Conservation (phyloP, 2,329 filamentous ascomycete species). For the Claviceps sorghi region DNA sequence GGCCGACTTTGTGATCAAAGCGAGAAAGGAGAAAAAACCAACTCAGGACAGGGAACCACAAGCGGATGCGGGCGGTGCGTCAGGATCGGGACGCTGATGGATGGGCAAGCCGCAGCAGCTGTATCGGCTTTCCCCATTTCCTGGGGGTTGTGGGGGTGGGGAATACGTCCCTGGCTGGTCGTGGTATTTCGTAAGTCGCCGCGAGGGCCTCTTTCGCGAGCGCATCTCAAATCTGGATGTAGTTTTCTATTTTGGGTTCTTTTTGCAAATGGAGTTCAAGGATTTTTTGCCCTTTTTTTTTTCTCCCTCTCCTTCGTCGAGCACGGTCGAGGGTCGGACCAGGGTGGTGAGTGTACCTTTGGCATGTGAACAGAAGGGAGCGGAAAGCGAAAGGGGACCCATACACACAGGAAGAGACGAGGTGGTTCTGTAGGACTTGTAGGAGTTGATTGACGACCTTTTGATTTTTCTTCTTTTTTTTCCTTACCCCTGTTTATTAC, state of each 20-base stretch:
- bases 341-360: constrained; percentile 6
- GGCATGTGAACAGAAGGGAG: constrained; percentile 10
- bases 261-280: constrained; percentile 24
- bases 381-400: not conserved
- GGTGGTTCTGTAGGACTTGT: constrained; percentile 8
- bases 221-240: constrained; percentile 22
- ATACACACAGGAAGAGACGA: not conserved
- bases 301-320: not conserved
- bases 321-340: constrained; percentile 4
- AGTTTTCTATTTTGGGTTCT: constrained; percentile 22
- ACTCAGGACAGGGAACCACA: constrained; percentile 42
- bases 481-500: not conserved
- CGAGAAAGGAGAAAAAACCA: constrained; percentile 66
- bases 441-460: constrained; percentile 11
- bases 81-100: constrained; percentile 16
- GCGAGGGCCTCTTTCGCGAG: constrained; percentile 1
- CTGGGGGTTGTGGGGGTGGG: no score
- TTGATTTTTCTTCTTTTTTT: not conserved
- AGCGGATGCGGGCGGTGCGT: constrained; percentile 38
- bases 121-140: not conserved
- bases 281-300: constrained; percentile 12
- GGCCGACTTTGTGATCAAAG: constrained; percentile 80
- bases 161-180: not conserved
- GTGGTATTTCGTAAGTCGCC: constrained; percentile 4
- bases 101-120: not conserved